These are phyloP conservation scores for Gamarada debralockiae DNA, from an alignment of 495 filamentous ascomycete species.

Conservation along the genomic window DNA sequence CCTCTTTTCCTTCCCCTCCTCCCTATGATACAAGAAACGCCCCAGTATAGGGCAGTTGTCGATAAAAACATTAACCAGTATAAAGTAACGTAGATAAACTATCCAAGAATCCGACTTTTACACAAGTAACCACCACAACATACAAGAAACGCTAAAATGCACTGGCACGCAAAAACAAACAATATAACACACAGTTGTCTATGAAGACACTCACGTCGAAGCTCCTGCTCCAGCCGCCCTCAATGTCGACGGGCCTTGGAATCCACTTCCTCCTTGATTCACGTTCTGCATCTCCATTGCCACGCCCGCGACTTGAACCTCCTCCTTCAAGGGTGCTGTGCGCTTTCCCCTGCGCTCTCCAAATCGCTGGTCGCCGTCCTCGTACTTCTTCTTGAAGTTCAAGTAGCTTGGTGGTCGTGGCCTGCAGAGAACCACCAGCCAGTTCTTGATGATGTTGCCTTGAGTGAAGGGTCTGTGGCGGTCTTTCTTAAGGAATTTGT, in stretches of 20 bases:
- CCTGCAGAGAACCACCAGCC: conserved; percentile 73
- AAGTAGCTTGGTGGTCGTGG: conserved; percentile 88
- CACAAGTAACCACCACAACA: not conserved
- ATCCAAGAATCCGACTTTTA: conserved; percentile 13
- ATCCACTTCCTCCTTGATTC: conserved; percentile 12
- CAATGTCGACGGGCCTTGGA: conserved; percentile 17
- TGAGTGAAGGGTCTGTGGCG: conserved; percentile 89
- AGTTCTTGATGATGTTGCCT: conserved; percentile 71
- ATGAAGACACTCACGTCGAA: not conserved
- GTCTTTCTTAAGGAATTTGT: conserved; percentile 89
- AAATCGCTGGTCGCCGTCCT: conserved; percentile 81
- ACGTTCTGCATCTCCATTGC: conserved; percentile 61
- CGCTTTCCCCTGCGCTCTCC: conserved; percentile 56
- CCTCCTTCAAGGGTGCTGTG: conserved; percentile 30
- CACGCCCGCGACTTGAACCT: conserved; percentile 35
- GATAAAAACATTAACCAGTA: conserved; percentile 7
- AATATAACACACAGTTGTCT: not conserved
- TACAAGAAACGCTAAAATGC: conserved; percentile 18
- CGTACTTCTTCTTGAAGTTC: conserved; percentile 74
- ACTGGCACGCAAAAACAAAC: not conserved
- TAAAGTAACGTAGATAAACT: not conserved
- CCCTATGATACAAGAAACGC: conserved; percentile 13
- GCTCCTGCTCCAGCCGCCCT: conserved; percentile 2
- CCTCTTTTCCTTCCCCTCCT: not conserved
- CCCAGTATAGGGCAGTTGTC: not conserved